These are phyloP conservation scores for Podospora appendiculata DNA, from an alignment of 495 filamentous ascomycete species.

Conservation along the genomic window DNA sequence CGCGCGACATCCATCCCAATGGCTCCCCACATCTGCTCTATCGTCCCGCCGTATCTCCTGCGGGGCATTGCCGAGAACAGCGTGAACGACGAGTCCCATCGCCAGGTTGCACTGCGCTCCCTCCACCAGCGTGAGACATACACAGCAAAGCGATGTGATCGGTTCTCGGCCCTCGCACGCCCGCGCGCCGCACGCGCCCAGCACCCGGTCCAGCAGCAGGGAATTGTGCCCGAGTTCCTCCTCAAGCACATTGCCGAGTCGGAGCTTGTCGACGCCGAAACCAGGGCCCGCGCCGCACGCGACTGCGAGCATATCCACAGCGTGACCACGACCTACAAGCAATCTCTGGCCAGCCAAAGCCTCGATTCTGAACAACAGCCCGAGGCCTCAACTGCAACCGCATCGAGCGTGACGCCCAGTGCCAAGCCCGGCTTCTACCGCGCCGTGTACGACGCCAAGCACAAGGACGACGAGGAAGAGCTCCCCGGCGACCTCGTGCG, in stretches of 20 bases:
- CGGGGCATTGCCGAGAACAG: conserved; percentile 23
- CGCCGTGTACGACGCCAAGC: conserved; percentile 29
- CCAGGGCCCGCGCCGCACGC: conserved; percentile 19
- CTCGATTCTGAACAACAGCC: conserved; percentile 2
- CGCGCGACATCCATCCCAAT: not conserved
- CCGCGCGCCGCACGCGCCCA: conserved; percentile 7
- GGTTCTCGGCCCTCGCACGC: conserved; percentile 19
- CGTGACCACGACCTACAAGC: conserved; percentile 22
- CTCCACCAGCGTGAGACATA: conserved; percentile 19
- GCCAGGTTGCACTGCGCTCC: conserved; percentile 17
- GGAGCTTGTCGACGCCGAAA: conserved; percentile 29
- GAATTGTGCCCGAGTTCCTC: conserved; percentile 29
- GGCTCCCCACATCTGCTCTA: conserved; percentile 20
- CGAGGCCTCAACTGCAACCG: not conserved
- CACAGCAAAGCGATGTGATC: conserved; percentile 18
- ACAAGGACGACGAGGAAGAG: conserved; percentile 21
- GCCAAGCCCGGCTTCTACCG: conserved; percentile 21
- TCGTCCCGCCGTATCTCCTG: conserved; percentile 33
- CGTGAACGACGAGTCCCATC: conserved; percentile 14
- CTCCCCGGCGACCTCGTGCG: conserved; percentile 30
- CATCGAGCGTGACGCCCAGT: not conserved
- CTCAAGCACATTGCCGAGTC: conserved; percentile 28
- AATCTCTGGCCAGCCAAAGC: conserved; percentile 11
- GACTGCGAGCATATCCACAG: conserved; percentile 25
- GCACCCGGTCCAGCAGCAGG: conserved; percentile 6